Evolutionary conservation across 768 basidiomycete species (phyloP).

Genomic region (Cubamyces lactineus): DNA sequence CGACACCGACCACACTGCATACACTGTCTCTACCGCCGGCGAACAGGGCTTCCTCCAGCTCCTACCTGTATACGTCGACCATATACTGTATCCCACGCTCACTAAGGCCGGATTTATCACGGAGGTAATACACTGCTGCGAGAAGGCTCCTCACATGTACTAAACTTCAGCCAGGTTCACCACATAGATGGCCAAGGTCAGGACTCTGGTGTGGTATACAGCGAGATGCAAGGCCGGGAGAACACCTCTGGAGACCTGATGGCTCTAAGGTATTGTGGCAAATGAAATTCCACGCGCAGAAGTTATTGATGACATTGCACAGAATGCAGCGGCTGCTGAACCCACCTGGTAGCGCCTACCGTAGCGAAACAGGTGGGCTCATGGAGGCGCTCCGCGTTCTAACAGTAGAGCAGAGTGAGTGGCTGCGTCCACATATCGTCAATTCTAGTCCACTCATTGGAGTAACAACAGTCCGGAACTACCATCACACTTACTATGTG

Average conservation of each 20-base stretch:
- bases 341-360: slow-evolving; percentile 81
- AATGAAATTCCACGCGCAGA: background rate
- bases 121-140: slow-evolving; percentile 39
- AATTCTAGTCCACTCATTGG: background rate
- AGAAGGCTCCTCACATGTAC: background rate
- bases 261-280: slow-evolving; percentile 67
- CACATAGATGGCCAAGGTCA: slow-evolving; percentile 91
- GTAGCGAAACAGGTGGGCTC: slow-evolving; percentile 95
- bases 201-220: slow-evolving; percentile 95
- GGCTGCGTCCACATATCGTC: slow-evolving; percentile 11
- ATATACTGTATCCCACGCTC: slow-evolving; percentile 95
- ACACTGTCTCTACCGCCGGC: slow-evolving; percentile 95
- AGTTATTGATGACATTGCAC: slow-evolving; percentile 5
- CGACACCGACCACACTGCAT: slow-evolving; percentile 92
- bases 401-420: slow-evolving; percentile 84
- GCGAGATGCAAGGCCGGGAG: slow-evolving; percentile 95
- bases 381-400: slow-evolving; percentile 89
- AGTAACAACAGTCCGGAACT: slow-evolving; percentile 69
- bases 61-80: slow-evolving; percentile 90
- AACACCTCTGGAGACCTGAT: slow-evolving; percentile 92
- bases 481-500: slow-evolving; percentile 88
- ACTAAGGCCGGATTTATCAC: slow-evolving; percentile 82
- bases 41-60: slow-evolving; percentile 88
- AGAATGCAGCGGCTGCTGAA: slow-evolving; percentile 84
- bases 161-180: slow-evolving; percentile 63